Evolutionary conservation across 2,329 filamentous ascomycete genomes (phyloP).

Genomic region (Colletotrichum cereale): DNA sequence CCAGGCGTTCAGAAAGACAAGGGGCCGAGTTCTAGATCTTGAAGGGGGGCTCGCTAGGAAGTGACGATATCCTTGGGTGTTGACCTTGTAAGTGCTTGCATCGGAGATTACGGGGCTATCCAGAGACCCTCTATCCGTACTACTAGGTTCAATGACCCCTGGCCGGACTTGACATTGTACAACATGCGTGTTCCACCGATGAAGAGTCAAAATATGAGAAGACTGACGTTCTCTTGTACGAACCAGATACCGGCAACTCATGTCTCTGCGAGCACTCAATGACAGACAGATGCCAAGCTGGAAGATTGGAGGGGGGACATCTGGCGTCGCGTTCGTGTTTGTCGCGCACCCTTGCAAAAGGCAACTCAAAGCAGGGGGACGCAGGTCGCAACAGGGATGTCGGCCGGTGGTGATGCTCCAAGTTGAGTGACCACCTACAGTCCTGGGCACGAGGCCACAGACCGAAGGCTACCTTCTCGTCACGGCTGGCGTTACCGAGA

Average conservation of each 20-base stretch:
- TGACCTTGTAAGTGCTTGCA: conserved; percentile 19
- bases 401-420: background rate
- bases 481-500: background rate
- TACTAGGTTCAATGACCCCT: too few species aligned
- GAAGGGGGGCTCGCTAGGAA: conserved; percentile 12
- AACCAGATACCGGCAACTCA: background rate
- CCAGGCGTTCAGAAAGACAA: conserved; percentile 9
- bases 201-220: background rate
- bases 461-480: background rate
- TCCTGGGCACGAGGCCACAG: too few species aligned
- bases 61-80: conserved; percentile 6
- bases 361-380: background rate
- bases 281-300: background rate
- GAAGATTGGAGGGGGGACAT: background rate
- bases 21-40: background rate
- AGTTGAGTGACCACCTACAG: background rate
- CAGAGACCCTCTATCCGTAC: background rate
- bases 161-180: background rate
- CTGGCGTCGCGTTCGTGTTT: conserved; percentile 15
- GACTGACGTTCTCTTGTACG: background rate
- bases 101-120: background rate
- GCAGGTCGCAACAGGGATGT: conserved; percentile 5
- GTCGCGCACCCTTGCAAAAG: conserved; percentile 2
- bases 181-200: too few species aligned
- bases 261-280: too few species aligned